These are phyloP conservation scores for Neonectria hederae DNA, from an alignment of 2,329 filamentous ascomycete species.

Conservation along the genomic window DNA sequence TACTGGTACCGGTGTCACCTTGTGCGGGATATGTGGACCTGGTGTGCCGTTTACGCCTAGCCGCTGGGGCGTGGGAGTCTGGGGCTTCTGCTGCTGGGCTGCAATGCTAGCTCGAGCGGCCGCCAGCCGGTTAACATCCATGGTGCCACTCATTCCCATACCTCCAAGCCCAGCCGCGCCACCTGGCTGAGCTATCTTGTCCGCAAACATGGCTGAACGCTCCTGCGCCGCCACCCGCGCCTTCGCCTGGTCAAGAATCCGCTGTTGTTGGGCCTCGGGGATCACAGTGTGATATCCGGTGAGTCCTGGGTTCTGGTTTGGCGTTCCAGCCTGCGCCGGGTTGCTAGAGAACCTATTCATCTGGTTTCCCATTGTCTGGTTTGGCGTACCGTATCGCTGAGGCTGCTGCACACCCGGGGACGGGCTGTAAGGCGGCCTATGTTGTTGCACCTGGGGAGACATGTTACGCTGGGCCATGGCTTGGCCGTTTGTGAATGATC, in stretches of 20 bases:
- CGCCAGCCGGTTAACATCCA: conserved; percentile 45
- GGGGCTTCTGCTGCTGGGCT: conserved; percentile 49
- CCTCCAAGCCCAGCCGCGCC: conserved; percentile 47
- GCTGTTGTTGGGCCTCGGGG: conserved; percentile 59
- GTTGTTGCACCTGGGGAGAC: conserved; percentile 55
- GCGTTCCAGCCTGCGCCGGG: conserved; percentile 41
- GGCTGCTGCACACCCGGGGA: conserved; percentile 50
- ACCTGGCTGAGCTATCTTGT: conserved; percentile 60
- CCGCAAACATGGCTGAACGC: conserved; percentile 52
- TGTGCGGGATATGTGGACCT: conserved; percentile 48
- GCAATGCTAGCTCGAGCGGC: conserved; percentile 50
- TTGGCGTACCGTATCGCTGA: conserved; percentile 47
- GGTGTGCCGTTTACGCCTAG: conserved; percentile 49
- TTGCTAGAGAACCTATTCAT: conserved; percentile 49
- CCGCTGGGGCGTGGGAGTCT: conserved; percentile 47
- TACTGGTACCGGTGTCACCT: conserved; percentile 56
- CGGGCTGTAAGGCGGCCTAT: conserved; percentile 51
- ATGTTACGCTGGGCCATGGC: conserved; percentile 54
- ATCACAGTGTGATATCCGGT: conserved; percentile 61
- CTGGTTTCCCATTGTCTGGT: conserved; percentile 43
- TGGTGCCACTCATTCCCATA: conserved; percentile 36
- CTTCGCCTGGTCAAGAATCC: conserved; percentile 61
- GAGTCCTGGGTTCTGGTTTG: conserved; percentile 50
- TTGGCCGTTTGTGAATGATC: conserved; percentile 55
- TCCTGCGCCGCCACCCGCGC: conserved; percentile 58